Evolutionary conservation across 352 stramenopile genomes (phyloP).

Genomic region (Pythium apleroticum): DNA sequence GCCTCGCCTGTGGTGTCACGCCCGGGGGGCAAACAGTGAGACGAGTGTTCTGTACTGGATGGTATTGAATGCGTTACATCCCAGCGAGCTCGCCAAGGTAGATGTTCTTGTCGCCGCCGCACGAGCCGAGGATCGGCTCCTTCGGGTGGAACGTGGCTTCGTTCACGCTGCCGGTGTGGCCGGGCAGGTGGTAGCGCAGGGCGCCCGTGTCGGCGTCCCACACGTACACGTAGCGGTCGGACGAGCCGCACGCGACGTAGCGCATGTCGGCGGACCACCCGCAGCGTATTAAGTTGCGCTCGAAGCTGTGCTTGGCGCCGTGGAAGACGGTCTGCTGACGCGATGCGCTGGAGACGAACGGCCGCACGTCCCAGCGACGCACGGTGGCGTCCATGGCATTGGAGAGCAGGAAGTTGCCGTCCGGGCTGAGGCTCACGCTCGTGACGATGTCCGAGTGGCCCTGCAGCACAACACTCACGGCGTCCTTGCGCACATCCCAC

Average conservation of each 20-base stretch:
- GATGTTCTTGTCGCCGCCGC: constrained; percentile 85
- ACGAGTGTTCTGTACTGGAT: constrained; percentile 1
- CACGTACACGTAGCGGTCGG: constrained; percentile 93
- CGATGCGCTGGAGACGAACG: constrained; percentile 66
- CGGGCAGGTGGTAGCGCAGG: constrained; percentile 92
- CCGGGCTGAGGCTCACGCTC: constrained; percentile 91
- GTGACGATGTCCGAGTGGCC: constrained; percentile 94
- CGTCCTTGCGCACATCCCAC: constrained; percentile 91
- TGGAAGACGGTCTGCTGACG: constrained; percentile 62
- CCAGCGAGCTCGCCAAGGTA: constrained; percentile 74
- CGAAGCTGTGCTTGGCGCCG: constrained; percentile 91
- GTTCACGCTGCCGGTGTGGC: constrained; percentile 94
- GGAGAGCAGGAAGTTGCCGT: constrained; percentile 91
- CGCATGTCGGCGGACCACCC: constrained; percentile 89
- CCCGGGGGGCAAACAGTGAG: background rate
- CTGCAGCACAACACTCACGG: constrained; percentile 80
- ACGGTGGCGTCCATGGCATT: constrained; percentile 95
- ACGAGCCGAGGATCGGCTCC: constrained; percentile 84
- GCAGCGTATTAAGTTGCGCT: constrained; percentile 93
- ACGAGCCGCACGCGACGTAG: constrained; percentile 86
- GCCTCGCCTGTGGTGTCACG: too few relatives aligned
- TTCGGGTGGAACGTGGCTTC: constrained; percentile 90
- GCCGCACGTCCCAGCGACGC: constrained; percentile 92
- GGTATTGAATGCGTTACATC: constrained; percentile 4
- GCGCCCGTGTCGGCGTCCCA: constrained; percentile 92